Evolutionary conservation across 2,329 filamentous ascomycete species (phyloP).

Genomic region (Xylariaceae sp.): DNA sequence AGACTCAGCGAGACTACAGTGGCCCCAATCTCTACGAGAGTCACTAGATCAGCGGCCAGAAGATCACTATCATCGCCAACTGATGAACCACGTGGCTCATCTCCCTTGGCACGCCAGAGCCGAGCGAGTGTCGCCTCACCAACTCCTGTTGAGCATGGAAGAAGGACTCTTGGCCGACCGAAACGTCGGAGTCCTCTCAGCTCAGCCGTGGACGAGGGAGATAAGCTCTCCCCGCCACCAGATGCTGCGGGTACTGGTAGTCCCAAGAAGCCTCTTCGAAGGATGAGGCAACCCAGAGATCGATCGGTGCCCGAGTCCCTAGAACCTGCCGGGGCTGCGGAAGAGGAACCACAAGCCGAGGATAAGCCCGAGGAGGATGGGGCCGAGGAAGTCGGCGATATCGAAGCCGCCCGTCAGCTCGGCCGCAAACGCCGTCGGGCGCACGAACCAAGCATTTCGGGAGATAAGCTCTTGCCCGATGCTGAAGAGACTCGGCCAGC

Average conservation of each 20-base stretch:
- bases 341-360: constrained; percentile 1
- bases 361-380: constrained; percentile 29
- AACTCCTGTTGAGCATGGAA: too few relatives aligned
- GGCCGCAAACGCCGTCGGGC: constrained; percentile 45
- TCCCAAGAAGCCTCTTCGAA: constrained; percentile 26
- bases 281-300: constrained; percentile 14
- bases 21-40: constrained; percentile 28
- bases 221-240: constrained; percentile 29
- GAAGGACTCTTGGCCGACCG: constrained; percentile 21
- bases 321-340: constrained; percentile 11
- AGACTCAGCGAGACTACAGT: constrained; percentile 34
- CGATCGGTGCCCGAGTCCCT: constrained; percentile 11
- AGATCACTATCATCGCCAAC: constrained; percentile 15
- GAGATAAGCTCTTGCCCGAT: constrained; percentile 22
- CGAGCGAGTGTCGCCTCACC: too few relatives aligned
- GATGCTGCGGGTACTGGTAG: constrained; percentile 28
- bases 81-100: constrained; percentile 18
- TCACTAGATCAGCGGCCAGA: constrained; percentile 25
- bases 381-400: constrained; percentile 44
- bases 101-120: constrained; percentile 15
- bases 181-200: constrained; percentile 22
- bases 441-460: constrained; percentile 39
- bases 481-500: constrained; percentile 32
- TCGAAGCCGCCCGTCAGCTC: constrained; percentile 42
- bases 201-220: constrained; percentile 8